These are phyloP conservation scores for Mycena galopus DNA, from an alignment of 768 basidiomycete genomes.

Conservation along the genomic window DNA sequence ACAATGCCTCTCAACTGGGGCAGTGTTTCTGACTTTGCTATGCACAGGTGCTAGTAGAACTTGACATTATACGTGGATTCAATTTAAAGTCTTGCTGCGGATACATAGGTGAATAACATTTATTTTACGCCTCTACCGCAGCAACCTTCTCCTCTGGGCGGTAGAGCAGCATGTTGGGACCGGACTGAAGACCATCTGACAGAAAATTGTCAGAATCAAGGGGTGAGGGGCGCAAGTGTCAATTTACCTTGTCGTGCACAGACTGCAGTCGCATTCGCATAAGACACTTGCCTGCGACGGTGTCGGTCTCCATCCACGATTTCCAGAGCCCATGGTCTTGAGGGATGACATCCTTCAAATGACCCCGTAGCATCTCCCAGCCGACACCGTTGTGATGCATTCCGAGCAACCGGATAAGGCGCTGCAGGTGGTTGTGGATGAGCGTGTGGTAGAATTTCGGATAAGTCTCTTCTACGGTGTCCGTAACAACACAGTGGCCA, in stretches of 20 bases:
- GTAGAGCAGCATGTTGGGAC: conserved; percentile 68
- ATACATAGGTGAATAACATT: conserved; percentile 18
- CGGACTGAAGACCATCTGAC: conserved; percentile 65
- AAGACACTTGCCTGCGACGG: conserved; percentile 67
- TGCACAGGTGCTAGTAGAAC: not conserved
- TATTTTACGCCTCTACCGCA: conserved; percentile 16
- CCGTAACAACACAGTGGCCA: conserved; percentile 64
- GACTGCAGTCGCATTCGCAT: conserved; percentile 71
- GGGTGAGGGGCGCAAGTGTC: not conserved
- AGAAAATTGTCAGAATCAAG: conserved; percentile 4
- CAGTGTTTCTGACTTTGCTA: not conserved
- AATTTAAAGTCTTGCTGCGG: not conserved
- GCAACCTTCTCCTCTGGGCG: conserved; percentile 41
- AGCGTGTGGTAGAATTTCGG: conserved; percentile 73
- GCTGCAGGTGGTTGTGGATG: conserved; percentile 71
- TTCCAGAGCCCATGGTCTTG: conserved; percentile 58
- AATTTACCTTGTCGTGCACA: conserved; percentile 66
- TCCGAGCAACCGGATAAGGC: conserved; percentile 65
- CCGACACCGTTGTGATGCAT: conserved; percentile 65
- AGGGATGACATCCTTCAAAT: conserved; percentile 61
- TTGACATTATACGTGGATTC: not conserved
- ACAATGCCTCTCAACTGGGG: not conserved
- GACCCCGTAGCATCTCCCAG: conserved; percentile 62
- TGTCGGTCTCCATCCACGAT: conserved; percentile 60
- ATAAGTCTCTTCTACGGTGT: conserved; percentile 62